phyloP scores from a whole-genome alignment of 148 eudicot genomes.

The Mesembryanthemum crystallinum region DNA sequence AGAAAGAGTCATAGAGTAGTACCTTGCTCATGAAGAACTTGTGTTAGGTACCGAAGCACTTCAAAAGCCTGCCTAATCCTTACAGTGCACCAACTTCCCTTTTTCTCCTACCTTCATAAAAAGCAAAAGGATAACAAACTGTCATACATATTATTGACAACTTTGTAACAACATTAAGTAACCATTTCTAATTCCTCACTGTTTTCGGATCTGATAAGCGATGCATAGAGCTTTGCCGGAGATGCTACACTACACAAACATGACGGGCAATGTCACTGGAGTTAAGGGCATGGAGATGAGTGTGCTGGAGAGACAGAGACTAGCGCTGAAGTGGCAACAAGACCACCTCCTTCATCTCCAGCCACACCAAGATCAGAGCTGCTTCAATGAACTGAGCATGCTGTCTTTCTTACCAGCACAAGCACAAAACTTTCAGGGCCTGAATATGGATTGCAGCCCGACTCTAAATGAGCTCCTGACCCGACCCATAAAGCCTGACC shows the following conservation, averaged over 20 bases:
- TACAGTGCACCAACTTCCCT: conserved; percentile 32
- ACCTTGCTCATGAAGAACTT: conserved; percentile 38
- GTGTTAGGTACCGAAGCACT: conserved; percentile 37
- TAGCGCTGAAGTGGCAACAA: conserved; percentile 53
- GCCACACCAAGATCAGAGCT: conserved; percentile 30
- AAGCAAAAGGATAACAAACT: conserved; percentile 31
- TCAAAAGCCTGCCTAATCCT: conserved; percentile 34
- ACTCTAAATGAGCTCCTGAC: conserved; percentile 28
- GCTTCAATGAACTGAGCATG: conserved; percentile 34
- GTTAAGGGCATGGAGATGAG: conserved; percentile 44
- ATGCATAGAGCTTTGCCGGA: conserved; percentile 47
- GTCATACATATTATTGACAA: conserved; percentile 14
- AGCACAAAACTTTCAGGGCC: conserved; percentile 28
- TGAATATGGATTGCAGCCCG: conserved; percentile 16
- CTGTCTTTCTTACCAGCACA: conserved; percentile 26
- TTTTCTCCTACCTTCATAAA: conserved; percentile 29
- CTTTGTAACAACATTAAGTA: conserved; percentile 28
- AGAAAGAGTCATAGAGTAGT: conserved; percentile 33
- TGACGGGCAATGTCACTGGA: conserved; percentile 28
- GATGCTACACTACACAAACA: conserved; percentile 40
- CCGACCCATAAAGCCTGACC: conserved; percentile 56
- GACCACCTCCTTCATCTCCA: conserved; percentile 36
- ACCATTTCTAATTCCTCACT: conserved; percentile 11
- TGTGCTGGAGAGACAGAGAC: conserved; percentile 64
- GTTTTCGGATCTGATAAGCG: conserved; percentile 4